Evolutionary conservation across 176 grass and related monocot species (phyloP).

Genomic region (Otatea glauca): DNA sequence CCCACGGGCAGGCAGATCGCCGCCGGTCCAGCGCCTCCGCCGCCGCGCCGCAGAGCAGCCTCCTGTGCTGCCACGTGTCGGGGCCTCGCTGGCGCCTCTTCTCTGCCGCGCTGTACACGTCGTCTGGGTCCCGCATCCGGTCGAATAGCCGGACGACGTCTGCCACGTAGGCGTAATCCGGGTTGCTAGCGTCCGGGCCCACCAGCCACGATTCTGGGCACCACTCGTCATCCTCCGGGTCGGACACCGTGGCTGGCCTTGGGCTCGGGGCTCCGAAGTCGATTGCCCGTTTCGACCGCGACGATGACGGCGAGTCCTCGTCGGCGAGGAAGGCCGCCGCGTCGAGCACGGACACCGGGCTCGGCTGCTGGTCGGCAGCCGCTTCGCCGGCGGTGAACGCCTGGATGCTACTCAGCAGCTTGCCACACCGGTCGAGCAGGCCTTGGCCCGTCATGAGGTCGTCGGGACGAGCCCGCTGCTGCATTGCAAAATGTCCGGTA

Average conservation of each 20-base stretch:
- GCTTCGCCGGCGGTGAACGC: slow-evolving; percentile 62
- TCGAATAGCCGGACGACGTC: slow-evolving; percentile 49
- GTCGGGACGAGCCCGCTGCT: slow-evolving; percentile 16
- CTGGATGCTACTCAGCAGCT: slow-evolving; percentile 78
- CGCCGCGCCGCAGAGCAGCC: slow-evolving; percentile 65
- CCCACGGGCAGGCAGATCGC: slow-evolving; percentile 58
- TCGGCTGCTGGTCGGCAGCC: slow-evolving; percentile 63
- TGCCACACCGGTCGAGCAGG: slow-evolving; percentile 81
- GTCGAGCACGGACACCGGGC: slow-evolving; percentile 91
- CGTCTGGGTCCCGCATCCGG: slow-evolving; percentile 27
- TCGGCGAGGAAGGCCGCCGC: slow-evolving; percentile 69
- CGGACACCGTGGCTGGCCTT: not conserved
- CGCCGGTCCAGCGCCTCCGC: slow-evolving; percentile 65
- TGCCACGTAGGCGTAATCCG: slow-evolving; percentile 66
- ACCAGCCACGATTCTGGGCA: not conserved
- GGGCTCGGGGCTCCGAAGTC: slow-evolving; percentile 26
- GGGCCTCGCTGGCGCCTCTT: not conserved
- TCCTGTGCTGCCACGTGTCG: slow-evolving; percentile 52
- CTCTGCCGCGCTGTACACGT: slow-evolving; percentile 51
- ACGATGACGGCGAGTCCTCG: slow-evolving; percentile 77
- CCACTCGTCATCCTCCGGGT: slow-evolving; percentile 52
- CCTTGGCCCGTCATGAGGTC: slow-evolving; percentile 37
- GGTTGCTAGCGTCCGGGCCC: slow-evolving; percentile 38
- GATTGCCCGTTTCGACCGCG: slow-evolving; percentile 57
- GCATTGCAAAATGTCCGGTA: not conserved